Evolutionary conservation across 371 early-diverging fungal genomes (phyloP), one percentile per base, ranked within the genome.

Genomic region (Rhizopus sp.): DNA sequence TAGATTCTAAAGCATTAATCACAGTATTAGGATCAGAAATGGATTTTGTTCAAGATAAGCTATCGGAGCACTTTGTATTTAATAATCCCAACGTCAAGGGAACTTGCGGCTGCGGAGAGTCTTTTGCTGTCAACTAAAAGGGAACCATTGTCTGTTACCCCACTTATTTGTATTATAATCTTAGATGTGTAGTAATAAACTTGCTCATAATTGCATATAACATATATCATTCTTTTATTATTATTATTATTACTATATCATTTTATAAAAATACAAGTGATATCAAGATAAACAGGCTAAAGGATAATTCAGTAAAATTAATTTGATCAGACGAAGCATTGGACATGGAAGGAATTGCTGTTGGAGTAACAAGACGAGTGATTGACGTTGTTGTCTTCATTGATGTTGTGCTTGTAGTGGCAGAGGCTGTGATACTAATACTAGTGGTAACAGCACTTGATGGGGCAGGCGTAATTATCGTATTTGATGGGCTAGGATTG

Each of bases 51-150:
- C 88, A 96, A 70, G 95, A 95, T 57, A 90, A 88, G 69, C 76
- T 98, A 53, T 90, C 93, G 7, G 84, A 91, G n/a, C 90, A 92
- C 73, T 98, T 98, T 74, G 90, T 97, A 12, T 98, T 98, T 72
- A 85, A 91, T 59, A 98, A 98, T 68, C 98, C 98, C 12, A 98
- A 98, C 63, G 91, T 93, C 68, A 97, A 97, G 82, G 96, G 93
- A 58, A 87, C 89, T 51, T 97, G 98, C 64, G 98, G 98, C 8
- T 97, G 98, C 58, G 98, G 98, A 60, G 86, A 90, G 80, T 90
- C 91, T 53, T 96, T 97, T 75, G 82, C 89, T 65, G 80, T 89
- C 4, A 46, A 46, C 12, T 46, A 46, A 23, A 29, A 46, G 17
- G 23, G 17, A 46, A 44, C 5, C 5, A 53, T n/a, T 31, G 30